Base-by-base conservation (phyloP, 208 protist species). In the Wallacemonas sp. region DNA sequence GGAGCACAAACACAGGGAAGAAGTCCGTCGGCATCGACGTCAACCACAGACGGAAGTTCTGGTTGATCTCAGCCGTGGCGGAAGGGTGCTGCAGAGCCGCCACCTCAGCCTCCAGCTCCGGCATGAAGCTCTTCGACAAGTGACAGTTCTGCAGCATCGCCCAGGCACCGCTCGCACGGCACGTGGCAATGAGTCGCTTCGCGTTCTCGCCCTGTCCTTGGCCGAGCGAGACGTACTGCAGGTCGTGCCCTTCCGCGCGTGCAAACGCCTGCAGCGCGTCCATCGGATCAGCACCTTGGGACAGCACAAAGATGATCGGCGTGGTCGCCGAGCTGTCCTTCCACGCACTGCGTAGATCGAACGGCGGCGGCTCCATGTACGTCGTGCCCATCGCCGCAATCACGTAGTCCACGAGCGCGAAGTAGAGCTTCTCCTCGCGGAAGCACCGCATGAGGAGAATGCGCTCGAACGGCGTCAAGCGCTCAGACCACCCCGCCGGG, bases 141-240 rank as follows among this genome's bases (percentile, higher is more conserved):
- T 99, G 98, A 75, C 97, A 98, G 75, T 99, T 99, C 76, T 98
- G 95, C 28, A 99, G 80, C 49, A 98, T 80, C 8, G 98, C 97
- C 98, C 98, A 99, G 15, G 84, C 68, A 4, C 97, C 97, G 14
- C 73, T 80, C 42, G 81, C 80, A 30, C 83, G 81, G 58, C 97
- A 98, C 21, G 75, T 74, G 14, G 98, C 84, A 59, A 99, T 98
- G 28, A 99, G 79, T 19, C 72, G 53, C 68, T 94, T 96, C n/a
- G 98, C 98, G 49, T 96, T 97, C 47, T 94, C 90, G 42, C 90
- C 91, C 76, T 99, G 97, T 19, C 98, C 98, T 73, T 99, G 98
- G 11, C 98, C 98, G 1, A 99, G 82, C 33, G 98, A 98, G 17
- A 98, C 91, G 54, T 89, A 93, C 62, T 97, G 80, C 22, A 98